phyloP scores from a whole-genome alignment of 306 rosid species.

The Geum urbanum region DNA sequence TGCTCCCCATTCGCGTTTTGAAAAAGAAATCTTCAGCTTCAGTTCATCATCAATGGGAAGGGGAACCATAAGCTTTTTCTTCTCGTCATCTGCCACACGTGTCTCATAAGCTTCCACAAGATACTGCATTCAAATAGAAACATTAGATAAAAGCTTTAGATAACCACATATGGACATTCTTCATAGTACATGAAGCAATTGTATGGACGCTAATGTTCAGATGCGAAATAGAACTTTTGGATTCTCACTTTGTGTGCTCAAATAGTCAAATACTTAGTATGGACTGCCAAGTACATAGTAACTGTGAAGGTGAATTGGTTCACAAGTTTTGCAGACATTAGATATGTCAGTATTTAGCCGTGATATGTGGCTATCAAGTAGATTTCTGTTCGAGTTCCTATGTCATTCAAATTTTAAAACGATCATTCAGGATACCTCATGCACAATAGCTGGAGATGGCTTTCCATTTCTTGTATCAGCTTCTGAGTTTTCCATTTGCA shows the following conservation, averaged over 20 bases:
- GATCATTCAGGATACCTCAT: constrained; percentile 54
- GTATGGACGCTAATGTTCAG: background rate
- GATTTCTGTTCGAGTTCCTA: background rate
- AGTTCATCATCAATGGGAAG: constrained; percentile 57
- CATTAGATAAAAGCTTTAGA: constrained; percentile 7
- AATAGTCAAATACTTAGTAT: background rate
- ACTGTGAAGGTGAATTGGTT: background rate
- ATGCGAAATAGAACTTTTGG: background rate
- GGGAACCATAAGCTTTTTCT: constrained; percentile 59
- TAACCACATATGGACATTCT: background rate
- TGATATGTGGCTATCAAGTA: background rate
- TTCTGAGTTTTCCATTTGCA: constrained; percentile 60
- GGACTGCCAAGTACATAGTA: background rate
- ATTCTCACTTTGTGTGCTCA: background rate
- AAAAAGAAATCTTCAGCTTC: constrained; percentile 44
- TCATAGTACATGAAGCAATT: background rate
- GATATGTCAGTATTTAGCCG: background rate
- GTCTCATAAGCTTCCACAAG: constrained; percentile 84
- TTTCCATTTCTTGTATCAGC: constrained; percentile 50
- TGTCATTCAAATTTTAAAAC: background rate
- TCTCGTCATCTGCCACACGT: constrained; percentile 67
- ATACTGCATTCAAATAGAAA: constrained; percentile 44
- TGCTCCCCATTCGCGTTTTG: constrained; percentile 78
- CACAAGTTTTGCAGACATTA: background rate
- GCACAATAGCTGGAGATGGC: constrained; percentile 77